These are phyloP conservation scores for Colletotrichum tropicale DNA, from an alignment of 2,329 filamentous ascomycete species.

Conservation along the genomic window DNA sequence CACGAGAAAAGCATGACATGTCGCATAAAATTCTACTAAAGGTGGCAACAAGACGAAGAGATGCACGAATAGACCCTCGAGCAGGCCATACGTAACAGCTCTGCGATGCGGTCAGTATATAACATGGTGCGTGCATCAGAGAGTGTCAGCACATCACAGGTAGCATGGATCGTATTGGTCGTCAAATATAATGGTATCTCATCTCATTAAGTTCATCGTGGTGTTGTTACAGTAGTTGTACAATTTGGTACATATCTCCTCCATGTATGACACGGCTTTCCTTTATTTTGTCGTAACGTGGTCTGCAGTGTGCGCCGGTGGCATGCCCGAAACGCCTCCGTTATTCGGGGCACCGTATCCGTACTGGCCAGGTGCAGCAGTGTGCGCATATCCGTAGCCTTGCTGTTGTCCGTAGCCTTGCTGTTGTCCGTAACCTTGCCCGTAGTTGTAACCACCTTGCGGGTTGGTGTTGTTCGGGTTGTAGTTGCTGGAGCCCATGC, in stretches of 20 bases:
- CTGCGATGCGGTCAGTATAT: neutral
- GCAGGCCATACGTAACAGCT: rapidly evolving
- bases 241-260: neutral
- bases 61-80: rapidly evolving
- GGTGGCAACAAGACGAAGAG: rapidly evolving
- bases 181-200: neutral
- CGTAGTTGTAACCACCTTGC: neutral
- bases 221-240: neutral
- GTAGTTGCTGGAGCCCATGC: neutral
- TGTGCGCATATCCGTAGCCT: constrained; percentile 9
- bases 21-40: rapidly evolving
- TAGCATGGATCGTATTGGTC: neutral
- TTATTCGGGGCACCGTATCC: neutral
- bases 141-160: neutral
- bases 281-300: neutral
- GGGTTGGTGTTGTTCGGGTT: neutral
- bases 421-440: constrained; percentile 6
- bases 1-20: too few species aligned
- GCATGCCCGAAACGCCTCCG: neutral
- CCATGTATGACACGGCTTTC: neutral
- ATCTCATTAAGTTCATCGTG: neutral
- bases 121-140: neutral
- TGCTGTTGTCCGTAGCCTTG: constrained; percentile 4
- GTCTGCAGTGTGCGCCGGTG: neutral
- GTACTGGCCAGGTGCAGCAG: neutral